Evolutionary conservation across 495 filamentous ascomycete species (phyloP), one percentile per base, ranked within the genome.

Genomic region (Podospora pseudoanserina): DNA sequence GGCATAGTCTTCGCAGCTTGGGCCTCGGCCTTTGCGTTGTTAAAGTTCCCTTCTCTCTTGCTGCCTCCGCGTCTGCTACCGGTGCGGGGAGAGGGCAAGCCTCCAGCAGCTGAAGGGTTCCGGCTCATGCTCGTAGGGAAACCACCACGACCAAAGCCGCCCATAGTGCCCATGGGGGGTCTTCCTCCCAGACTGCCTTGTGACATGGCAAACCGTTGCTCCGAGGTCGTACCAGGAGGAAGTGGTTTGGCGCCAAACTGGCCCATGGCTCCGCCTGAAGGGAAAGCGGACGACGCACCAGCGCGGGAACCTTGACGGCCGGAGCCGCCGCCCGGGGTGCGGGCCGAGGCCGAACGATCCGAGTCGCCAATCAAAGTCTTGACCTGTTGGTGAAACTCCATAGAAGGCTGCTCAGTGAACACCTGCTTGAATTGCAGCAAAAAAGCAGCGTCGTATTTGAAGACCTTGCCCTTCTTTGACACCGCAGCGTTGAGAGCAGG

Each of bases 371-470:
- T 93, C 55, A 99, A 87, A 28, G 89, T 91, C 74, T 97, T 92
- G 70, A 99, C 85, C 70, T 92, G 92, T 61, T 85, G 79, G 65
- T 93, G 89, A 88, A 97, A 99, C 72, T 97, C 93, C 16, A 92
- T 70, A 2, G 92, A 94, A 11, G 95, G 95, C 79, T 97, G 96
- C 79, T 99, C 95, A 65, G 90, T 95, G 80, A 97, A 99, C 2
- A 93, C 91, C 64, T 82, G 81, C 82, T 97, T 90, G 85, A 99
- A 99, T 75, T 99, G 96, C n/a, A 98, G 84, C 79, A 99, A 82
- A 85, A 99, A 99, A 61, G 92, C 88, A 67, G 91, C 91, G 77
- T 97, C 92, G 80, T 99, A 99, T 75, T 94, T 92, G 85, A 97
- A 97, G 23, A 83, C 83, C 74, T 91, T 93, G 71, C 89, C 88